Evolutionary conservation across 768 basidiomycete species (phyloP), one percentile per base, ranked within the genome.

Genomic region (Suillus ampliporus): DNA sequence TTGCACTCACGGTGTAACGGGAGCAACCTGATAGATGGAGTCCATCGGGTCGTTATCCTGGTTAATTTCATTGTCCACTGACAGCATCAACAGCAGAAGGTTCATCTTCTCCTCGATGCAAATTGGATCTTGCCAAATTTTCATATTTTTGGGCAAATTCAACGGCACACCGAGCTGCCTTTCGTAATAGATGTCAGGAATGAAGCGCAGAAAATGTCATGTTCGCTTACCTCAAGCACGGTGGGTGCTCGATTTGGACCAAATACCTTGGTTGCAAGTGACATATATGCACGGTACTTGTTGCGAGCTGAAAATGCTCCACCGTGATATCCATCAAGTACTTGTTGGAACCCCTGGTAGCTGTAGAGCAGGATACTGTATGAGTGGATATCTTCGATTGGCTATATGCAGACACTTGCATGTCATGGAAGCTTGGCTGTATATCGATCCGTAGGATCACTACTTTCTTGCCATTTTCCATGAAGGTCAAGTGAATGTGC

Each of bases 261-360:
- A 26, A 56, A 40, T 19, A 40, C 38, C 10, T 40, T 56, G 54
- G 34, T 19, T 8, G 54, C 54, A 38, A 56, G 40, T 21, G 54
- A 56, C 54, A 56, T 56, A 13, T 56, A 56, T 28, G 54, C 54
- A 13, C 54, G 54, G 26, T 56, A 56, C 23, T 40, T 56, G 19
- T 11, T 23, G 11, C 23, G 54, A 19, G 37, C 37, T 3, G 54
- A 28, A 19, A 56, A 13, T 21, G 26, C 13, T 8, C 54, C 54
- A 4, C 26, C n/a, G n/a, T n/a, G n/a, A n/a, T n/a, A 28, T 40
- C 23, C 34, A 2, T 56, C 37, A 3, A 56, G 40, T 15, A 26
- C 38, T 40, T 40, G 23, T 19, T 40, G 54, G 19, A 56, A 56
- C 17, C 38, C 54, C 4, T 38, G 23, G 38, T 56, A 28, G 11